Evolutionary conservation across 768 basidiomycete species (phyloP).

Genomic region (Amanita pseudoporphyria): DNA sequence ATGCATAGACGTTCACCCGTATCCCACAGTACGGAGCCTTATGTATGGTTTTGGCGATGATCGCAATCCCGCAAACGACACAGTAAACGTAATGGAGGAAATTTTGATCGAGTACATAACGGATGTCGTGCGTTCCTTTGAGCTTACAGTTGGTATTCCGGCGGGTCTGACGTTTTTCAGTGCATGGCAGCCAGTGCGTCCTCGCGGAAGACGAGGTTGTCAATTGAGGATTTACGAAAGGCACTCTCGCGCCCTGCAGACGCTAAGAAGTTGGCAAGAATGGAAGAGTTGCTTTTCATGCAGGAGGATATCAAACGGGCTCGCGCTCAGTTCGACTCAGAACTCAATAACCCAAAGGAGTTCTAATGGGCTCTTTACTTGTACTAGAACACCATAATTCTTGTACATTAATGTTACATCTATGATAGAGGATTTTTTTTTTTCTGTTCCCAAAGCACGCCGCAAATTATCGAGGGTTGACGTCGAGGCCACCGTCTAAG

Average conservation of each 20-base stretch:
- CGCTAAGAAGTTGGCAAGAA: constrained; percentile 82
- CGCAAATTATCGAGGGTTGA: background rate
- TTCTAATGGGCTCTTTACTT: constrained; percentile 20
- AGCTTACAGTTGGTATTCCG: constrained; percentile 8
- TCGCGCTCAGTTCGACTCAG: constrained; percentile 59
- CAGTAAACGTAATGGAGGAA: constrained; percentile 89
- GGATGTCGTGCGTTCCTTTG: constrained; percentile 60
- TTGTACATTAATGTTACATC: background rate
- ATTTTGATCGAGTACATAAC: constrained; percentile 86
- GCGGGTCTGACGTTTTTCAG: constrained; percentile 25
- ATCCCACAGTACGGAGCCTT: constrained; percentile 56
- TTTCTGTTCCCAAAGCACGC: background rate
- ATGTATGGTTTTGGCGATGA: constrained; percentile 97
- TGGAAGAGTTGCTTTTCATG: constrained; percentile 91
- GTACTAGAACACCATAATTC: background rate
- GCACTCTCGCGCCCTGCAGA: constrained; percentile 80
- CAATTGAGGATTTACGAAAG: constrained; percentile 78
- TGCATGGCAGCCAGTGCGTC: constrained; percentile 67
- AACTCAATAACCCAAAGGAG: constrained; percentile 33
- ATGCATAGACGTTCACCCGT: constrained; percentile 10
- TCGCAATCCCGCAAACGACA: constrained; percentile 78
- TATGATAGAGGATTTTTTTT: background rate
- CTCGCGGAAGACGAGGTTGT: constrained; percentile 62
- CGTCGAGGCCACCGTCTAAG: too few relatives aligned
- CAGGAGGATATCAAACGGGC: constrained; percentile 91